Percentiles rank a stretch among this genome's conserved stretches.
Evolutionary conservation across 306 rosid species (phyloP).

Genomic region (Cicer cuneatum): DNA sequence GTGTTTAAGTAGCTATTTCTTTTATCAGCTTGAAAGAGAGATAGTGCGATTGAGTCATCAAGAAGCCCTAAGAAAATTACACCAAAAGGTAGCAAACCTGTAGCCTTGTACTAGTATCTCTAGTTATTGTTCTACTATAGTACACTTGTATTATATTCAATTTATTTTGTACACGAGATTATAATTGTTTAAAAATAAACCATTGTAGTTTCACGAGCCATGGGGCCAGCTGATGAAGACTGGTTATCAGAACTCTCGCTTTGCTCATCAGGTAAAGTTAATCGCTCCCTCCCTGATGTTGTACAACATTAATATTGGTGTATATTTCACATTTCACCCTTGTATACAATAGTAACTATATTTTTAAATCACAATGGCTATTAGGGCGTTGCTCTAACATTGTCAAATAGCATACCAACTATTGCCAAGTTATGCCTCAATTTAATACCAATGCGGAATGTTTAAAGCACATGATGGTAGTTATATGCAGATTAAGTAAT

Average conservation of each 20-base stretch:
- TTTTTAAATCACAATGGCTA: neutral
- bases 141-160: conserved; percentile 2
- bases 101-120: conserved; percentile 9
- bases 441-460: neutral
- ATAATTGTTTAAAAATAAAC: conserved; percentile 34
- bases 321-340: neutral
- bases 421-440: conserved; percentile 7
- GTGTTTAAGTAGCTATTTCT: conserved; percentile 20
- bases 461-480: conserved; percentile 2
- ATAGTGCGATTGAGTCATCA: conserved; percentile 69
- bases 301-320: neutral
- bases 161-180: conserved; percentile 14
- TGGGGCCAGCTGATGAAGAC: conserved; percentile 99
- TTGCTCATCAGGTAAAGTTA: conserved; percentile 87
- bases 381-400: neutral
- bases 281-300: neutral
- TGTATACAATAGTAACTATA: neutral
- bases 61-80: conserved; percentile 70
- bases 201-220: conserved; percentile 75
- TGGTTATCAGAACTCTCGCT: conserved; percentile 95
- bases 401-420: conserved; percentile 26
- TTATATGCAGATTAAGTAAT: neutral
- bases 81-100: conserved; percentile 63
- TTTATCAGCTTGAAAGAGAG: conserved; percentile 64
- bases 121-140: neutral